Evolutionary conservation across 163 green algal species (phyloP).

Genomic region (Prototheca wickerhamii): DNA sequence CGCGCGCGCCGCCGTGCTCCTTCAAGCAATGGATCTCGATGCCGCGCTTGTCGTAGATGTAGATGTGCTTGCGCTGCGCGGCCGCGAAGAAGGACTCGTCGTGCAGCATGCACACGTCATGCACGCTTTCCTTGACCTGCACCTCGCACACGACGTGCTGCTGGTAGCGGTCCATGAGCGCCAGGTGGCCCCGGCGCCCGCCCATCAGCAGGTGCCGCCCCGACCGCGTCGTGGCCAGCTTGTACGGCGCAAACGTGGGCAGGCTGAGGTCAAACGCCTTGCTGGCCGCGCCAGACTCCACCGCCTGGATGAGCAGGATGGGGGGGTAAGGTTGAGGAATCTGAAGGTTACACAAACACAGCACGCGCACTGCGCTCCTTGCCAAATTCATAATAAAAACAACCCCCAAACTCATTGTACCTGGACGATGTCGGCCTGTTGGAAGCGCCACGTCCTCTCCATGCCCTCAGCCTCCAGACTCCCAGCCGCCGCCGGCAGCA

Average conservation of each 20-base stretch:
- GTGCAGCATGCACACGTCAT: conserved; percentile 87
- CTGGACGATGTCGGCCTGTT: conserved; percentile 62
- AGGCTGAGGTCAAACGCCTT: conserved; percentile 87
- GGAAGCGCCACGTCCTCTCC: conserved; percentile 83
- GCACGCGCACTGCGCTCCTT: too few species aligned
- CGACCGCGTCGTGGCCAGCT: conserved; percentile 66
- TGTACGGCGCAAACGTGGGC: conserved; percentile 82
- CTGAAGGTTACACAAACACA: too few species aligned
- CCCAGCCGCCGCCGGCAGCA: conserved; percentile 68
- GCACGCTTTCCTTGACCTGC: conserved; percentile 77
- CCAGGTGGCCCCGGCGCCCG: conserved; percentile 81
- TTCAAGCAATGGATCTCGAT: conserved; percentile 93
- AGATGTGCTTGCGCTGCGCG: conserved; percentile 85
- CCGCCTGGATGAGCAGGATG: conserved; percentile 36
- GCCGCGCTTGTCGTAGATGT: conserved; percentile 96
- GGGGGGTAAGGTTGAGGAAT: conserved; percentile 1
- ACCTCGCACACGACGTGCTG: conserved; percentile 70
- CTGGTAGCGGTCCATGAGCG: conserved; percentile 80
- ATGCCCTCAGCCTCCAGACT: conserved; percentile 80
- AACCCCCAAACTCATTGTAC: too few species aligned
- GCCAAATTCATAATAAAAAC: too few species aligned
- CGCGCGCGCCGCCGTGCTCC: conserved; percentile 46
- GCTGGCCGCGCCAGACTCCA: conserved; percentile 51
- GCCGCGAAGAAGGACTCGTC: conserved; percentile 93
- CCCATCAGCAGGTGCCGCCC: conserved; percentile 76